Conservation (phyloP, 2,329 filamentous ascomycete genomes). For the Verticillium albo-atrum region DNA sequence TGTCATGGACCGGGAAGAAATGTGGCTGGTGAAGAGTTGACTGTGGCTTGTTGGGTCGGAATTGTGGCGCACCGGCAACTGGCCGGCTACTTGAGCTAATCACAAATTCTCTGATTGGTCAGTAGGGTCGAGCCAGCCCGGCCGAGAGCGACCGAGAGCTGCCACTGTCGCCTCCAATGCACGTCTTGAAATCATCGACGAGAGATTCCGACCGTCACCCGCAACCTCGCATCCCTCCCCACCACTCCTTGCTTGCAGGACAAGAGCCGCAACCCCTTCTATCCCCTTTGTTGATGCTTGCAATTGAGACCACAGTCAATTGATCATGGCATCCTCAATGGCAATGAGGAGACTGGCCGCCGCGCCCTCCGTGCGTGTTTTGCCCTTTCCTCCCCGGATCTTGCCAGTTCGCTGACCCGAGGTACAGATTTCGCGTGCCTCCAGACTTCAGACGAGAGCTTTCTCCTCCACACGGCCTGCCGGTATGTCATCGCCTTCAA, state of each 20-base stretch:
- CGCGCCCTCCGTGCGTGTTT: slow-evolving; percentile 49
- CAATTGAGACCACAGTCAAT: slow-evolving; percentile 1
- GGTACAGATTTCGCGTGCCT: slow-evolving; percentile 56
- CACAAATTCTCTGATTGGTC: slow-evolving; percentile 17
- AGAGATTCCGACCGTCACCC: neutral
- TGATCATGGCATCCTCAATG: slow-evolving; percentile 58
- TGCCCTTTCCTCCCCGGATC: neutral
- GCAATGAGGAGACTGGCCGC: slow-evolving; percentile 57
- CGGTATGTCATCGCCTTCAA: slow-evolving; percentile 47
- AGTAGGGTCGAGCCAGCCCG: neutral
- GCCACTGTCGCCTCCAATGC: neutral
- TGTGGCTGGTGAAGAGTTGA: neutral
- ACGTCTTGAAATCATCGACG: slow-evolving; percentile 3
- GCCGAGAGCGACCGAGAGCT: slow-evolving; percentile 1
- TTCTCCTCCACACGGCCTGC: slow-evolving; percentile 86
- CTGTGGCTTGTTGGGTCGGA: neutral
- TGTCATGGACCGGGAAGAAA: neutral
- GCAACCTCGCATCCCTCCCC: neutral
- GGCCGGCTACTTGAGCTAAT: slow-evolving; percentile 26
- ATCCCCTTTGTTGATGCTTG: neutral
- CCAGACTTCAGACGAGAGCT: slow-evolving; percentile 63
- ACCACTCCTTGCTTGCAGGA: neutral
- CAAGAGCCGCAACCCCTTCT: too few relatives aligned
- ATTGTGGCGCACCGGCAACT: slow-evolving; percentile 10
- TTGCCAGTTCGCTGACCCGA: slow-evolving; percentile 6